Evolutionary conservation across 2,329 filamentous ascomycete species (phyloP), one percentile per base, ranked within the genome.

Genomic region (Cryphonectria radicalis): DNA sequence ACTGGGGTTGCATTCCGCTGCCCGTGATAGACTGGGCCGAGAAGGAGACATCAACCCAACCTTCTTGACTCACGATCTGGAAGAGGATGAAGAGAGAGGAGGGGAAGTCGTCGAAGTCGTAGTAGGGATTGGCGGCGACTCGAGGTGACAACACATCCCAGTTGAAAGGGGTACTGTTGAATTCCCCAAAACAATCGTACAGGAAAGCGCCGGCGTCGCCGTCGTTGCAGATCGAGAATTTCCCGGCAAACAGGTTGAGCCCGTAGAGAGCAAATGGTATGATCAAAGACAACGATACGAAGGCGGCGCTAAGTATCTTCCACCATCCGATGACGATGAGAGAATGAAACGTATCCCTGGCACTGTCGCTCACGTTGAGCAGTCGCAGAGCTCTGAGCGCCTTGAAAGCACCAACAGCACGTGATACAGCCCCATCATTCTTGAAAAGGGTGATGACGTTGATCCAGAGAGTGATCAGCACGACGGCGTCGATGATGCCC

Each of bases 241-340:
- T 86, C 6, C 95, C 95, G 74, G 92, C 93, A 83, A 99, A 99
- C 2, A 99, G 85, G 76, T 97, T 99, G 70, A 98, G 81, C 1
- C 94, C 96, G 75, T 98, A 98, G 53, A 99, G 95, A 74, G 96
- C 96, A 79, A 99, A 99, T 0, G 96, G 96, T 71, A 99, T 95
- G 70, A 99, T 85, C 78, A 99, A 89, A 75, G 95, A 97, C 76
- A 99, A 85, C 4, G 96, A 98, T 66, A 99, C 96, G 72, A 98
- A 94, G 0, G 94, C 94, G 74, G 96, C 93, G 68, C 94, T 95
- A 71, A 98, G 83, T 72, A 99, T 92, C 80, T 99, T 99, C 92
- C 93, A 96, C 74, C 94, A 94, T 68, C 95, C 95, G 69, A 97
- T 89, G 74, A 99, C 92, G 74, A 99, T 96, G 73, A 99, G 90